Conservation (phyloP, 345 rosid species). For the Noccaea caerulescens region DNA sequence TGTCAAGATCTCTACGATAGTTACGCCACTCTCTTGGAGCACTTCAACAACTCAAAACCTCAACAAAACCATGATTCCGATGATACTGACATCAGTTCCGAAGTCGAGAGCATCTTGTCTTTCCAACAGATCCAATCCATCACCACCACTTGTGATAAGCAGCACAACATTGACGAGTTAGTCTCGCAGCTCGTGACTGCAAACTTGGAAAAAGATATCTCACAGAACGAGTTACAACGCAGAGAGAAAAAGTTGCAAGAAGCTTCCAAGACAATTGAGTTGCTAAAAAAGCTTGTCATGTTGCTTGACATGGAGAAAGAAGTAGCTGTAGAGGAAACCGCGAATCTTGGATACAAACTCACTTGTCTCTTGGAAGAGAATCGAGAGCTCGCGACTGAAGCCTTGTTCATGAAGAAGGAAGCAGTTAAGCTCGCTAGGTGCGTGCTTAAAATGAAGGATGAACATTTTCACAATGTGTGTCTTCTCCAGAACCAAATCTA, state of each 20-base stretch:
- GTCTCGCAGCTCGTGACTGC: slow-evolving; percentile 51
- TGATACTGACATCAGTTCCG: slow-evolving; percentile 18
- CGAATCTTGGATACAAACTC: slow-evolving; percentile 51
- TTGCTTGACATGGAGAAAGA: slow-evolving; percentile 70
- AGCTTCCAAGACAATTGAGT: slow-evolving; percentile 54
- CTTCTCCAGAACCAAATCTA: slow-evolving; percentile 49
- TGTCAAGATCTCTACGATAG: slow-evolving; percentile 63
- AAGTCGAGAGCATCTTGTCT: slow-evolving; percentile 25
- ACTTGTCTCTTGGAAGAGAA: slow-evolving; percentile 58
- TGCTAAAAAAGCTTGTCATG: slow-evolving; percentile 63
- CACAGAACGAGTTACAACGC: slow-evolving; percentile 39
- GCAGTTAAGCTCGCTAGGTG: slow-evolving; percentile 58
- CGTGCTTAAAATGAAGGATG: slow-evolving; percentile 66
- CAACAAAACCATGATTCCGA: slow-evolving; percentile 28
- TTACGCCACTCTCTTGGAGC: slow-evolving; percentile 51
- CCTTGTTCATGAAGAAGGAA: slow-evolving; percentile 54
- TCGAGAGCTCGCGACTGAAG: slow-evolving; percentile 51
- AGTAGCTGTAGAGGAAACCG: slow-evolving; percentile 57
- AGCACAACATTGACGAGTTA: slow-evolving; percentile 22
- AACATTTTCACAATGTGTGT: slow-evolving; percentile 50
- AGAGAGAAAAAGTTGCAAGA: slow-evolving; percentile 45
- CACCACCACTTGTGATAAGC: slow-evolving; percentile 15
- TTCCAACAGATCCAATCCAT: slow-evolving; percentile 22
- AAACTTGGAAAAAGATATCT: slow-evolving; percentile 52
- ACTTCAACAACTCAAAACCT: slow-evolving; percentile 23